A percentile compares a stretch with the other conserved stretches of the same genome.
Conservation (phyloP, 495 filamentous ascomycete genomes). For the Penicillium egyptiacum region DNA sequence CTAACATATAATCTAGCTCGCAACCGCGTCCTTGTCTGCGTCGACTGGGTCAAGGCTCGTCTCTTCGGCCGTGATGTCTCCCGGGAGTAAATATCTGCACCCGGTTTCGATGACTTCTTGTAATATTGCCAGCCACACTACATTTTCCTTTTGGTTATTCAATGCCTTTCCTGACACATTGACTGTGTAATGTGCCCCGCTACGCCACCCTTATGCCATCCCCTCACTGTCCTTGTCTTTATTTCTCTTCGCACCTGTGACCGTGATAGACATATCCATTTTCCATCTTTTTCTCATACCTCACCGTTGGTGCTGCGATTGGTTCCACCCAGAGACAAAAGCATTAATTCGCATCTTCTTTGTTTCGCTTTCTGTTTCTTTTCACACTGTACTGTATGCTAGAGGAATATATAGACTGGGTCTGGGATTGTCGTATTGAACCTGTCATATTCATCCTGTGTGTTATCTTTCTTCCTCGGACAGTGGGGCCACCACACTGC, state of each 20-base stretch:
- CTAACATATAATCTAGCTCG: slow-evolving; percentile 55
- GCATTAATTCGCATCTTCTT: slow-evolving; percentile 24
- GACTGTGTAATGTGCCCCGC: slow-evolving; percentile 5
- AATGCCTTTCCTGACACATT: slow-evolving; percentile 10
- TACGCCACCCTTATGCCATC: slow-evolving; percentile 22
- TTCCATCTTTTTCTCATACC: slow-evolving; percentile 22
- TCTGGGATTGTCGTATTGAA: slow-evolving; percentile 18
- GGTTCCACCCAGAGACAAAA: slow-evolving; percentile 23
- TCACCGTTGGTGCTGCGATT: slow-evolving; percentile 16
- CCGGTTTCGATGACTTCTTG: slow-evolving; percentile 5
- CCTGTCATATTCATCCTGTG: slow-evolving; percentile 1
- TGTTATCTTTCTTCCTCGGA: background rate
- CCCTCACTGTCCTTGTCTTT: slow-evolving; percentile 11
- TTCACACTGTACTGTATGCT: slow-evolving; percentile 18
- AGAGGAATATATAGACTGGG: slow-evolving; percentile 25
- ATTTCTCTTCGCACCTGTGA: slow-evolving; percentile 10
- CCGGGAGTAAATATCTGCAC: slow-evolving; percentile 63
- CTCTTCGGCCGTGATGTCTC: slow-evolving; percentile 95
- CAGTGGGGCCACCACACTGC: background rate
- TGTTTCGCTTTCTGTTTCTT: slow-evolving; percentile 16
- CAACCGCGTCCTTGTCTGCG: slow-evolving; percentile 86
- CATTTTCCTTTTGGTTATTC: slow-evolving; percentile 17
- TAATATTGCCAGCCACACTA: slow-evolving; percentile 20
- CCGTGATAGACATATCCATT: slow-evolving; percentile 31
- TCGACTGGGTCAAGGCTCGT: slow-evolving; percentile 96